Conservation (phyloP, 1,284 basidiomycete species). For the Rhodotorula sp. region DNA sequence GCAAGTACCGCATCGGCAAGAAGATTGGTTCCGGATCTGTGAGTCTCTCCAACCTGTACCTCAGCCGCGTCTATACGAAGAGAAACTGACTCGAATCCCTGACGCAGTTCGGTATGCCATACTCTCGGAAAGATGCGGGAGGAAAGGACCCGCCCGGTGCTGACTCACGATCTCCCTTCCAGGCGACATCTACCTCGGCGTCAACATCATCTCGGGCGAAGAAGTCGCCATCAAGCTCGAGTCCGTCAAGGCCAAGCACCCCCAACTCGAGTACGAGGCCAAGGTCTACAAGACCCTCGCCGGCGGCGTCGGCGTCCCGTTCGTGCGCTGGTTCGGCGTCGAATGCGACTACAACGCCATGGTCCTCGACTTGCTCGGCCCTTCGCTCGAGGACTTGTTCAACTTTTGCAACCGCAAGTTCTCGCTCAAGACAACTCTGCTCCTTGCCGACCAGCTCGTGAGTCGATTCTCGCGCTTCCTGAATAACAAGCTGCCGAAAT, state of each 20-base stretch:
- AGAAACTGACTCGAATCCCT: not conserved
- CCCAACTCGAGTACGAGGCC: conserved; percentile 95
- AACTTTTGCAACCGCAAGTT: conserved; percentile 99
- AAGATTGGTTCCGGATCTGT: conserved; percentile 99
- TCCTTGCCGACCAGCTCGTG: conserved; percentile 95
- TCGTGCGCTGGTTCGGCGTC: conserved; percentile 97
- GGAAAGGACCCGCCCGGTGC: not conserved
- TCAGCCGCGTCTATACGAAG: too few relatives aligned
- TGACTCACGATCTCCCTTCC: not conserved
- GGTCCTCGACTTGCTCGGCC: conserved; percentile 96
- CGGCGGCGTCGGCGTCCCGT: conserved; percentile 96
- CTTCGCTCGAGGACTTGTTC: conserved; percentile 97
- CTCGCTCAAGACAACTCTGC: conserved; percentile 91
- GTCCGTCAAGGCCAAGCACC: conserved; percentile 98
- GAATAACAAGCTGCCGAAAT: conserved; percentile 63
- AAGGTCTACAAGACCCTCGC: conserved; percentile 68
- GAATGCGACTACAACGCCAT: conserved; percentile 99
- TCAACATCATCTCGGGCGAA: conserved; percentile 99
- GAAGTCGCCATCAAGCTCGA: conserved; percentile 99
- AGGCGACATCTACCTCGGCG: conserved; percentile 99
- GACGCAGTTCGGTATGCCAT: conserved; percentile 16
- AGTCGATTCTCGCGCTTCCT: conserved; percentile 45
- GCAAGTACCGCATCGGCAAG: conserved; percentile 78
- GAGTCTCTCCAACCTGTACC: conserved; percentile 52
- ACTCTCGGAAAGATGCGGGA: too few relatives aligned